Base-by-base conservation (phyloP, 129 eudicot genomes). In the Erigeron canadensis region DNA sequence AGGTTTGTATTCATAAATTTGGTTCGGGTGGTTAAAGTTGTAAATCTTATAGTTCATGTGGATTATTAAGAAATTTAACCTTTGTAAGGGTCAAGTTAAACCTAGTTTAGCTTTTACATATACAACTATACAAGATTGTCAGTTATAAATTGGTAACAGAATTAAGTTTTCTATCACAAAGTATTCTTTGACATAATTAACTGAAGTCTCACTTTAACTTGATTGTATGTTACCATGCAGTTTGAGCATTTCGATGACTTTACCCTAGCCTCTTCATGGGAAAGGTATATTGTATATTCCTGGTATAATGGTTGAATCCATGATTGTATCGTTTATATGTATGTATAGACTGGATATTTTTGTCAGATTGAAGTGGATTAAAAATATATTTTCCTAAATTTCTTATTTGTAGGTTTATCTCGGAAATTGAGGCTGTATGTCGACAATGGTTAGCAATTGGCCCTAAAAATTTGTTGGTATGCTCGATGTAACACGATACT, bases 181-280 rank as follows among this genome's bases (percentile, higher is more conserved):
- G 43, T 41, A 55, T 70, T 70, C 40, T 55, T 19, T 70, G 65
- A 54, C 65, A 10, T 55, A 55, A 54, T 34, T 37, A 34, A 44
- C n/a, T 2, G 39, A 59, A 43, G 53, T 45, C 39, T 28, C 34
- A 3, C 5, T 5, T 70, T 39, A 23, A 39, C 80, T 58, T 68
- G 44, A 46, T 57, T n/a, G n/a, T 67, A 66, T 76, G 57, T 75
- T 48, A 48, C 68, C 18, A 9, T 74, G 83, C 89, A 93, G 98
- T 75, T 93, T 60, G 95, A 87, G 73, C 95, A 74, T 77, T 93
- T 93, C 76, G 95, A 93, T 77, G 96, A 93, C 84, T 93, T 89
- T 62, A 93, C 96, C 72, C 83, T 89, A 47, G 98, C 98, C 23
- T 93, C 96, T 37, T 89, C 96, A 68, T 93, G 98, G 98, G 98